Evolutionary conservation across 768 basidiomycete species (phyloP), one percentile per base, ranked within the genome.

Genomic region (Lactifluus volemus): DNA sequence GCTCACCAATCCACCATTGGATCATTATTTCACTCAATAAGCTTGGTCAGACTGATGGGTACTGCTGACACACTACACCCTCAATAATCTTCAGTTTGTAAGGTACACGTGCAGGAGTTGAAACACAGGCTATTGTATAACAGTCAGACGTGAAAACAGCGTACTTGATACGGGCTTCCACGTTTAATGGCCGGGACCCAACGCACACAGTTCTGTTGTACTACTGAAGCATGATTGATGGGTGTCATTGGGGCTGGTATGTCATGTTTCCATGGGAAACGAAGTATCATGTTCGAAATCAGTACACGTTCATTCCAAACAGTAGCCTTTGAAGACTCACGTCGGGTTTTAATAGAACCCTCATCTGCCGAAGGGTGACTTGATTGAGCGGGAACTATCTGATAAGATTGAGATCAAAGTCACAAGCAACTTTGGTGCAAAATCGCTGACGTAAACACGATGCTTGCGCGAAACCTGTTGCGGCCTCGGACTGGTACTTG

Each of bases 381-480:
- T n/a, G n/a, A n/a, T n/a, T 49, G 32, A 6, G 32, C 9, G 32
- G 32, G 32, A 2, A 25, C 25, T 25, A 25, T 25, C 25, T 25
- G 25, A 25, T 25, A 25, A 25, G 25, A 25, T 25, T 25, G 25
- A 25, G 25, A 25, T 25, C 2, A 1, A 34, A 34, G 9, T 34
- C 32, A 34, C 32, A 34, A 34, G 32, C 1, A 5, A 1, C 6
- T 9, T 34, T 9, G n/a, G 9, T 6, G 32, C 9, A 6, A 34
- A 25, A 25, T 2, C 25, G 44, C 45, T 47, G 45, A 21, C 34
- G 34, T 38, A 19, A 21, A 21, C 48, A 17, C 45, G 4, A 61
- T 61, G 60, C 55, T 61, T 50, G 42, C 49, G 15, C 54, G 60
- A 36, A 51, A 38, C 49, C 9, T 56, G 48, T 41, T 61, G 7